Percentiles rank a stretch among this genome's conserved stretches.
Evolutionary conservation across 208 protist species (phyloP).

Genomic region (Crithidia fasciculata): DNA sequence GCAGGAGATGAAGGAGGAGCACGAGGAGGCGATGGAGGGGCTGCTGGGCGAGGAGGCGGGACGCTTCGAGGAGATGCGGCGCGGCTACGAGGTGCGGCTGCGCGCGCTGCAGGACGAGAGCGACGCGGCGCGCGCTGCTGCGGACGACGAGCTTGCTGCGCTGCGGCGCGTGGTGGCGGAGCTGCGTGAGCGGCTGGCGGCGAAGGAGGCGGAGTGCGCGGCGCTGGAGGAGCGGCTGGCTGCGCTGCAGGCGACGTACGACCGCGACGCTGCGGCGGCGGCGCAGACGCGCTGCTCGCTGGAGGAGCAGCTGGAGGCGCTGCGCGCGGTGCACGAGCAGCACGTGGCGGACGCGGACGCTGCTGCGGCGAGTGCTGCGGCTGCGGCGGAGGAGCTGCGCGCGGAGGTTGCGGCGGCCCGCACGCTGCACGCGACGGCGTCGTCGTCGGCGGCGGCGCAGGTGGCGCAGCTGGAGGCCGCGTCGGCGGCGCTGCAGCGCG

Average conservation of each 20-base stretch:
- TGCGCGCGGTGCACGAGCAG: conserved; percentile 20
- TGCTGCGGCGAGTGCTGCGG: neutral
- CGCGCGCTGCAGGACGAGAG: conserved; percentile 26
- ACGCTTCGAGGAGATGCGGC: conserved; percentile 43
- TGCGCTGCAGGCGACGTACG: conserved; percentile 11
- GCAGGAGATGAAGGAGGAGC: conserved; percentile 73
- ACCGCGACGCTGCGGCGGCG: neutral
- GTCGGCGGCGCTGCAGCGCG: neutral
- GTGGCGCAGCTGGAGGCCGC: conserved; percentile 19
- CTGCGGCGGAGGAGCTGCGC: conserved; percentile 8
- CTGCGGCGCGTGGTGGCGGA: conserved; percentile 26
- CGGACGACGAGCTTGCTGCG: conserved; percentile 30
- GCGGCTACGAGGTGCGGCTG: conserved; percentile 41
- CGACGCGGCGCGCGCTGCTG: conserved; percentile 14
- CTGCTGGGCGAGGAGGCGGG: conserved; percentile 61
- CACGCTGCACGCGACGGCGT: conserved; percentile 8
- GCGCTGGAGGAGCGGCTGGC: conserved; percentile 21
- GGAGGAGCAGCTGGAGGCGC: conserved; percentile 30
- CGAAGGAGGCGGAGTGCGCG: conserved; percentile 37
- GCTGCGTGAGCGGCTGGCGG: conserved; percentile 22
- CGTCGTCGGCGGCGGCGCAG: conserved; percentile 11
- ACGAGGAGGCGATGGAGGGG: conserved; percentile 73
- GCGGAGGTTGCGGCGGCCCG: conserved; percentile 5
- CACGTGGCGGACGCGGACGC: conserved; percentile 1
- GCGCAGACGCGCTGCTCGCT: too few relatives aligned